A percentile compares a stretch with the other conserved stretches of the same genome.
Conservation (phyloP, 2,329 filamentous ascomycete genomes). For the Fusarium chuoi region DNA sequence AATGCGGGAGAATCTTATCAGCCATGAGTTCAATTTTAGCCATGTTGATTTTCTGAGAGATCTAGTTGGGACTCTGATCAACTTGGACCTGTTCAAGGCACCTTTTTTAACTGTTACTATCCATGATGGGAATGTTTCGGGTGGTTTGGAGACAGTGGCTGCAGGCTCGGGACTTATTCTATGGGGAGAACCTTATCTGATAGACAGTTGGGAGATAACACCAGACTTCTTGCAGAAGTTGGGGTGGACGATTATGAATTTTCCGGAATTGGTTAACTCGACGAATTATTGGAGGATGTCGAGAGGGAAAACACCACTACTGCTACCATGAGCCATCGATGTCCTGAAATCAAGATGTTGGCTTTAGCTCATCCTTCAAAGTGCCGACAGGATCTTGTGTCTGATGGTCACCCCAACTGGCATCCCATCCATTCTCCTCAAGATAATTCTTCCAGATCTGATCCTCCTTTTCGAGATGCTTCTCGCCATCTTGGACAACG, state of each 20-base stretch:
- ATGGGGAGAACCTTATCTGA: neutral
- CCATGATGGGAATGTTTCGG: accelerated
- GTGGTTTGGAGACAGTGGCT: accelerated
- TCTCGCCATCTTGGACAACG: neutral
- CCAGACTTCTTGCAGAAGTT: neutral
- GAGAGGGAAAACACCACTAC: neutral
- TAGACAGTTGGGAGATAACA: neutral
- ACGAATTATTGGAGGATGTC: neutral
- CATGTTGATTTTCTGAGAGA: neutral
- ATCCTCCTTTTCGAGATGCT: constrained; percentile 6
- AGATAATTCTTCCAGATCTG: constrained; percentile 4
- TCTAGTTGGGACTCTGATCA: neutral
- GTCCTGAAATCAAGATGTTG: neutral
- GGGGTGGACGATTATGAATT: neutral
- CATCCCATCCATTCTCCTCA: neutral
- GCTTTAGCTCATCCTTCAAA: neutral
- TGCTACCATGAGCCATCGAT: neutral
- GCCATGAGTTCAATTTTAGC: neutral
- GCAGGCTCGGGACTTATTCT: neutral
- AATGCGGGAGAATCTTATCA: neutral
- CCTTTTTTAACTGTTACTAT: accelerated
- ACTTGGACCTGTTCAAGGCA: neutral
- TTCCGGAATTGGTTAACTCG: neutral
- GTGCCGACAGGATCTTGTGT: neutral
- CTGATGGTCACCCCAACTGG: neutral